Conservation (phyloP, 2,329 filamentous ascomycete species). For the Pyrenochaeta sp. region DNA sequence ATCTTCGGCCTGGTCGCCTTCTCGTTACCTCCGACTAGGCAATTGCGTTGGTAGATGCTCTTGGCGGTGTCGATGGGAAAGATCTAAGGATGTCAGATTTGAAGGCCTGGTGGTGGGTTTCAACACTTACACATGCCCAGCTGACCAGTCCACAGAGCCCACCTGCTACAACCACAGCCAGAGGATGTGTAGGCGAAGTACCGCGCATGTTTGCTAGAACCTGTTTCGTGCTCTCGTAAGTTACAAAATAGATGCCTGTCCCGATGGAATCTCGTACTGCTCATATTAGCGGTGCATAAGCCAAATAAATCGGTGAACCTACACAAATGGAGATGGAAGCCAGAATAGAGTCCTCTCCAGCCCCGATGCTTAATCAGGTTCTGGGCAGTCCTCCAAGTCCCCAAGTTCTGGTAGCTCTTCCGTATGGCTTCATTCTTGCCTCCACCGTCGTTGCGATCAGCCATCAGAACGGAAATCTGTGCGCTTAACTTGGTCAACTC, state of each 20-base stretch:
- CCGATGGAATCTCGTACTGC: constrained; percentile 82
- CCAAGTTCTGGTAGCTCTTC: constrained; percentile 76
- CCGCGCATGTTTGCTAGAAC: constrained; percentile 78
- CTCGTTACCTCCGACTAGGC: constrained; percentile 71
- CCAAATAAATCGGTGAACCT: constrained; percentile 43
- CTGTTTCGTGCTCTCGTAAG: constrained; percentile 87
- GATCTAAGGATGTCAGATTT: constrained; percentile 48
- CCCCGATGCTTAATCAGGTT: constrained; percentile 80
- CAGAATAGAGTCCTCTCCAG: constrained; percentile 77
- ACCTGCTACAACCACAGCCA: constrained; percentile 79
- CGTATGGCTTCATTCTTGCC: constrained; percentile 46
- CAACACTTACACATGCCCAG: constrained; percentile 74
- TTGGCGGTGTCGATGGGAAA: constrained; percentile 80
- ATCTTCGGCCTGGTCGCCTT: constrained; percentile 69
- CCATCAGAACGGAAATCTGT: constrained; percentile 82
- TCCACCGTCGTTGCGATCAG: constrained; percentile 62
- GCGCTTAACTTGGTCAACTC: constrained; percentile 90
- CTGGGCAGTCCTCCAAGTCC: constrained; percentile 76
- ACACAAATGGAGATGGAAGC: constrained; percentile 80
- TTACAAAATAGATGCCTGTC: constrained; percentile 86
- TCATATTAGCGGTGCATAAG: constrained; percentile 17
- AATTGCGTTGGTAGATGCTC: constrained; percentile 84
- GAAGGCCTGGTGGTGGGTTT: background rate
- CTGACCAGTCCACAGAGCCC: constrained; percentile 84
- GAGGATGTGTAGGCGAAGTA: constrained; percentile 76